Percentiles rank a stretch among this genome's conserved stretches.
phyloP scores from a whole-genome alignment of 768 basidiomycete genomes.

The Podaxis sp. region DNA sequence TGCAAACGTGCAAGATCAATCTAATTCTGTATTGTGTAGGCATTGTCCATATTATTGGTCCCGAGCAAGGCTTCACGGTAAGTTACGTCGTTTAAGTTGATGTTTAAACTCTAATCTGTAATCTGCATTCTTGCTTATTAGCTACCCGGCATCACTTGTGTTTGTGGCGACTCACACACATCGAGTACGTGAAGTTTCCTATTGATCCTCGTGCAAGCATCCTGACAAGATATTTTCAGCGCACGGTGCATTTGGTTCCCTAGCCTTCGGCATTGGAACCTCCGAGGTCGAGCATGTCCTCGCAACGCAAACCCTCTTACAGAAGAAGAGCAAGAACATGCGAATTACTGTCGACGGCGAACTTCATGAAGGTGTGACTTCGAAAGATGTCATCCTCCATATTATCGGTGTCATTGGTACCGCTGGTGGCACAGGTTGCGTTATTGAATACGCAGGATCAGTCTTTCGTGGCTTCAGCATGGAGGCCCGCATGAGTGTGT shows the following conservation, averaged over 20 bases:
- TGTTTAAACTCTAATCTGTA: neutral
- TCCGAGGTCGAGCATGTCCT: slow-evolving; percentile 95
- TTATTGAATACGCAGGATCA: slow-evolving; percentile 91
- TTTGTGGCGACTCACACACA: slow-evolving; percentile 93
- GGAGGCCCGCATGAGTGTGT: slow-evolving; percentile 89
- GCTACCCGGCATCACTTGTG: slow-evolving; percentile 78
- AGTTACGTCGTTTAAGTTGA: slow-evolving; percentile 17
- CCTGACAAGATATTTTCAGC: slow-evolving; percentile 38
- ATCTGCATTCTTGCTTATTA: slow-evolving; percentile 22
- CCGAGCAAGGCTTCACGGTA: slow-evolving; percentile 91
- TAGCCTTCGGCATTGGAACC: slow-evolving; percentile 92
- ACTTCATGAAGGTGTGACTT: slow-evolving; percentile 76
- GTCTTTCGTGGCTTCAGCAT: slow-evolving; percentile 83
- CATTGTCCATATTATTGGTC: slow-evolving; percentile 88
- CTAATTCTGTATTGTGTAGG: slow-evolving; percentile 37
- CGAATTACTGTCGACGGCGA: slow-evolving; percentile 84
- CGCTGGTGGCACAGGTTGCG: slow-evolving; percentile 89
- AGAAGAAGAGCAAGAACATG: slow-evolving; percentile 91
- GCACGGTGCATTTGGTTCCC: slow-evolving; percentile 89
- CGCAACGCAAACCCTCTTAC: slow-evolving; percentile 86
- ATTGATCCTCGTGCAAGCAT: neutral
- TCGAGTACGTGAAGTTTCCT: slow-evolving; percentile 56
- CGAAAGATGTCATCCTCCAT: slow-evolving; percentile 88
- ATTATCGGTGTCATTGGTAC: slow-evolving; percentile 91
- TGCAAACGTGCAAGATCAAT: neutral